These are phyloP conservation scores for Hymenoscyphus repandus DNA, from an alignment of 2,329 filamentous ascomycete species.

Conservation along the genomic window DNA sequence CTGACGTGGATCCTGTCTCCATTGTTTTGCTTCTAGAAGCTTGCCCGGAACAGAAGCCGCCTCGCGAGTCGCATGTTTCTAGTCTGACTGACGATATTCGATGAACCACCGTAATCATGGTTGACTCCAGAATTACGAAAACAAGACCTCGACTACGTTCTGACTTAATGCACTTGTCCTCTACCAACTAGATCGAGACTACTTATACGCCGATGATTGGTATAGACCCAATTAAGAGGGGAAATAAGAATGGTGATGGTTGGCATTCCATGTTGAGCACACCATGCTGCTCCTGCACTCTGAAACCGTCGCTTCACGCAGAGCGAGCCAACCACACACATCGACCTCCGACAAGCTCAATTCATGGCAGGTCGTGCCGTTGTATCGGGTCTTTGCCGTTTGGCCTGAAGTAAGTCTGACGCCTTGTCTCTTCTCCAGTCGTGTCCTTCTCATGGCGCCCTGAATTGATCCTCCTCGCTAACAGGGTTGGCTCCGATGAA, in stretches of 20 bases:
- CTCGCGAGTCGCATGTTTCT: not conserved
- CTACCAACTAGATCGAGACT: no score
- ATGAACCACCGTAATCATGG: not conserved
- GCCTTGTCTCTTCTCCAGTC: no score
- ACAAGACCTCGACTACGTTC: not conserved
- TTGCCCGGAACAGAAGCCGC: not conserved
- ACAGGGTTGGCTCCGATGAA: no score
- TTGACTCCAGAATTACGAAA: not conserved
- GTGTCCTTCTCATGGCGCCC: no score
- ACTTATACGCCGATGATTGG: no score
- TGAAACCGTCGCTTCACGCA: not conserved
- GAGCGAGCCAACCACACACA: not conserved
- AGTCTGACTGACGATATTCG: not conserved
- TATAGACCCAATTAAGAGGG: not conserved
- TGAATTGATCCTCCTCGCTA: no score
- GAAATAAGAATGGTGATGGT: not conserved
- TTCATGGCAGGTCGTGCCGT: slow-evolving; percentile 1
- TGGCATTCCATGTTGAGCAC: not conserved
- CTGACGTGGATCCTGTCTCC: not conserved
- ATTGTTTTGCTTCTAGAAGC: not conserved
- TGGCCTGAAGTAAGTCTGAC: not conserved
- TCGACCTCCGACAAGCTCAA: not conserved
- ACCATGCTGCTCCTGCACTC: not conserved
- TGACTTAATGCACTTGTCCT: not conserved
- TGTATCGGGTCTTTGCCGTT: not conserved